A percentile compares a stretch with the other conserved stretches of the same genome.
Evolutionary conservation across 441 rosid species (phyloP).

Genomic region (Aquilaria agallochum): DNA sequence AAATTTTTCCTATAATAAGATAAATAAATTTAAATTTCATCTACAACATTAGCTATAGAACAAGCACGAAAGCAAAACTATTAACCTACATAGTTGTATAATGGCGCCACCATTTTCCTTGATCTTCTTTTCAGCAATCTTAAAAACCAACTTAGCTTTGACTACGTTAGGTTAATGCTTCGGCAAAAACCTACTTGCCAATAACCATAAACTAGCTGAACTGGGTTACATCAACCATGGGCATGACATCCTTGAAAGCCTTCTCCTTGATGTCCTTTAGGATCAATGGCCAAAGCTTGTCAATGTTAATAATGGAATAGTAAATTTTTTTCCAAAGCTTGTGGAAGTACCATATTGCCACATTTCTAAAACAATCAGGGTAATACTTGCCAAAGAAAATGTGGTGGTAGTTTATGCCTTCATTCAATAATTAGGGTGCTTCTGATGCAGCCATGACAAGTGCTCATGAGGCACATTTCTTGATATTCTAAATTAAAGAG

Average conservation of each 20-base stretch:
- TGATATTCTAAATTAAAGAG: neutral
- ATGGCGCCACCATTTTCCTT: conserved; percentile 18
- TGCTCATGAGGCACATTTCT: neutral
- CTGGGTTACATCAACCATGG: conserved; percentile 15
- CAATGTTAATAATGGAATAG: conserved; percentile 17
- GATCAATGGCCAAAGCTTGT: conserved; percentile 19
- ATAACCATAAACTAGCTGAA: conserved; percentile 21
- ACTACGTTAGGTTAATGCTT: conserved; percentile 12
- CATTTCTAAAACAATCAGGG: conserved; percentile 19
- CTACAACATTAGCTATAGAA: neutral
- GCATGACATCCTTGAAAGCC: conserved; percentile 10
- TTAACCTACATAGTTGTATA: conserved; percentile 10
- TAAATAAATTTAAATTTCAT: neutral
- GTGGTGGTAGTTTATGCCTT: neutral
- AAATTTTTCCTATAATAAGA: too few species aligned
- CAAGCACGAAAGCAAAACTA: too few species aligned
- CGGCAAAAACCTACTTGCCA: conserved; percentile 14
- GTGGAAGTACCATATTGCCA: neutral
- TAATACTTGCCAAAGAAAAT: conserved; percentile 20
- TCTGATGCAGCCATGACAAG: neutral
- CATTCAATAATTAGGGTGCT: neutral
- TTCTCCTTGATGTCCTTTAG: conserved; percentile 11
- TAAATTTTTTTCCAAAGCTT: conserved; percentile 16
- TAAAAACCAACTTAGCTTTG: conserved; percentile 15
- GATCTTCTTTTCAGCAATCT: conserved; percentile 18